Percentiles rank a stretch among this genome's conserved stretches.
Evolutionary conservation across 176 grass and related monocot species (phyloP).

Genomic region (sorghum (Sorghum bicolor)): Sorghum_bicolor_NCBIv3 NC_012872.2:11790001-11790500

Average conservation of each 20-base stretch:
- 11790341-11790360: neutral
- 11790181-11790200: conserved; percentile 92
- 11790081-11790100: conserved; percentile 91
- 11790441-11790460: neutral
- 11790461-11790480: neutral
- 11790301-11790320: neutral
- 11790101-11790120: conserved; percentile 74
- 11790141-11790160: conserved; percentile 81
- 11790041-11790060: conserved; percentile 73
- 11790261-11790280: neutral
- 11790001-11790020: conserved; percentile 69
- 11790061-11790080: conserved; percentile 76
- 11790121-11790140: conserved; percentile 76
- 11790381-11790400: neutral
- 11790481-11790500: conserved; percentile 13
- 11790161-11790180: conserved; percentile 86
- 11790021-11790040: conserved; percentile 58
- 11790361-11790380: neutral
- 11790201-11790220: conserved; percentile 61
- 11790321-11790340: neutral
- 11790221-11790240: neutral
- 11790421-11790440: neutral
- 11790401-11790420: neutral
- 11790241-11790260: neutral
- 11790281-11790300: neutral